Conservation (phyloP, 228 moss, liverwort and hornwort species). For the Sphagnum fallax region DNA sequence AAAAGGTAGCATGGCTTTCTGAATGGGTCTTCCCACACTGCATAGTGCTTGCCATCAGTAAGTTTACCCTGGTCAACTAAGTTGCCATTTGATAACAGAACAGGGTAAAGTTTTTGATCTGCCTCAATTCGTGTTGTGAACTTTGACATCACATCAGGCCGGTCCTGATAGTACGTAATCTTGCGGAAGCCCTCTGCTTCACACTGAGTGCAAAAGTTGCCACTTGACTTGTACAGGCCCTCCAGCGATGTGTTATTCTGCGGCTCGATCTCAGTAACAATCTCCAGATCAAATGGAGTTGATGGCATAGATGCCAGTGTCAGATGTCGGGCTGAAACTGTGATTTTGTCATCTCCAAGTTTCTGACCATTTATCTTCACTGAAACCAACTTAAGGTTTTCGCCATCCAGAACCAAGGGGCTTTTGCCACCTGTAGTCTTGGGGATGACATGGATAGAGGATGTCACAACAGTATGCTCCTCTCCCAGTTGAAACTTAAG, state of each 20-base stretch:
- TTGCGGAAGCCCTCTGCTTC: constrained; percentile 90
- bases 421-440: constrained; percentile 26
- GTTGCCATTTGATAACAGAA: constrained; percentile 76
- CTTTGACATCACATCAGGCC: constrained; percentile 89
- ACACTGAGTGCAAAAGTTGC: constrained; percentile 88
- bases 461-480: constrained; percentile 58
- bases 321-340: constrained; percentile 36
- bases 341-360: constrained; percentile 32
- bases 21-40: constrained; percentile 88
- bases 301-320: constrained; percentile 48
- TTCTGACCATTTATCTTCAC: constrained; percentile 50
- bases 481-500: constrained; percentile 71
- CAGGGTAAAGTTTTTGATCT: constrained; percentile 64
- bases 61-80: constrained; percentile 60
- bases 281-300: constrained; percentile 64
- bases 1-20: constrained; percentile 81
- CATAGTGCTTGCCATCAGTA: constrained; percentile 58
- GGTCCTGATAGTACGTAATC: constrained; percentile 89
- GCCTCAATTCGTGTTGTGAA: constrained; percentile 76
- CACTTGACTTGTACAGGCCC: constrained; percentile 73
- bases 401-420: constrained; percentile 64
- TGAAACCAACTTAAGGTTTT: constrained; percentile 57
- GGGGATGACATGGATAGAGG: constrained; percentile 58
- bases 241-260: constrained; percentile 88
- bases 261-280: constrained; percentile 74